Percentiles rank a stretch among this genome's conserved stretches.
Evolutionary conservation across 371 early-diverging fungal genomes (phyloP).

Genomic region (Lichtheimia hyalospora): DNA sequence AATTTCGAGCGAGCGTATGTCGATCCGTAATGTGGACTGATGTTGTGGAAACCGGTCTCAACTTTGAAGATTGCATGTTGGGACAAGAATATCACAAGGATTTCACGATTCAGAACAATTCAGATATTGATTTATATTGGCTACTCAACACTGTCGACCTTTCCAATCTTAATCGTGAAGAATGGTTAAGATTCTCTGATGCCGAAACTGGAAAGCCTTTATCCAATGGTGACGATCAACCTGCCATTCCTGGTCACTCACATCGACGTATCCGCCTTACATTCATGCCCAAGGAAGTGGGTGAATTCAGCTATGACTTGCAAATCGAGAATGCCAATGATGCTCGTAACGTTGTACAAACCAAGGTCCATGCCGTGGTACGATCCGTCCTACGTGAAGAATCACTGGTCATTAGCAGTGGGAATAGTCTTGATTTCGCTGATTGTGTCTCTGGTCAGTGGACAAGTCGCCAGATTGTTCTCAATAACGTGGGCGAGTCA

Average conservation of each 20-base stretch:
- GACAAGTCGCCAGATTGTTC: conserved; percentile 74
- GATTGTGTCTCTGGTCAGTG: conserved; percentile 88
- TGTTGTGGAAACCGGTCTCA: conserved; percentile 85
- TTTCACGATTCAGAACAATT: conserved; percentile 88
- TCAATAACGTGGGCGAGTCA: conserved; percentile 83
- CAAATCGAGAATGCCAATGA: conserved; percentile 92
- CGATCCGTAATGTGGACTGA: conserved; percentile 89
- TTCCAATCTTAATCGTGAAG: conserved; percentile 48
- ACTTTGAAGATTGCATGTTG: conserved; percentile 91
- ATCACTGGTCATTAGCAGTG: conserved; percentile 73
- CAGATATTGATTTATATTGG: conserved; percentile 92
- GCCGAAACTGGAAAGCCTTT: conserved; percentile 69
- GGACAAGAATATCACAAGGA: conserved; percentile 88
- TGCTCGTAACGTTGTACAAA: conserved; percentile 76
- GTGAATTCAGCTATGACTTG: conserved; percentile 88
- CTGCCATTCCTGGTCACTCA: conserved; percentile 73
- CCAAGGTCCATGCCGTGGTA: conserved; percentile 81
- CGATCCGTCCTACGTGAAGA: conserved; percentile 79
- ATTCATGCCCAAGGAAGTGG: conserved; percentile 85
- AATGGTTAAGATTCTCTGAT: conserved; percentile 73
- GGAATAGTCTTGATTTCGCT: conserved; percentile 88
- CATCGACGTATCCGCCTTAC: conserved; percentile 76
- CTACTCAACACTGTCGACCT: conserved; percentile 73
- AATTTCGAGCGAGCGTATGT: conserved; percentile 84
- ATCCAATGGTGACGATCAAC: conserved; percentile 18